Conservation (phyloP, 2,329 filamentous ascomycete species). For the Diaporthe vexans region DNA sequence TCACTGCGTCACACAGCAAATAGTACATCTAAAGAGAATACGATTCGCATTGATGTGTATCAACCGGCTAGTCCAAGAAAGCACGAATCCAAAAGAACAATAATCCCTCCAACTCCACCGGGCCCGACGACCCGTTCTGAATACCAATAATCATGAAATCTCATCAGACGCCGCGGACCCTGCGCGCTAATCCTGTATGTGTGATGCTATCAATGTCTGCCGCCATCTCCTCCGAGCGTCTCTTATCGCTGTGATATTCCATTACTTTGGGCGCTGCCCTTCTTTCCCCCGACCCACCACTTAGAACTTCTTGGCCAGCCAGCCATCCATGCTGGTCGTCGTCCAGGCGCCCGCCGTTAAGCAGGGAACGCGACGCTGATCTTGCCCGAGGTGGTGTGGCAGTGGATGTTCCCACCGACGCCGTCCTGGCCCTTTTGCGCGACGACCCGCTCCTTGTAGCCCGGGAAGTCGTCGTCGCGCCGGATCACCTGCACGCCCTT, state of each 20-base stretch:
- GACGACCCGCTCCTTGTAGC: conserved; percentile 49
- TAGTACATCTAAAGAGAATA: not conserved
- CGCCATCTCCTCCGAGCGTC: not conserved
- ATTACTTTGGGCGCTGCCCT: not conserved
- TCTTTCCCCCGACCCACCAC: not conserved
- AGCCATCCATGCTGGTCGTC: not conserved
- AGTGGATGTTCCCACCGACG: conserved; percentile 27
- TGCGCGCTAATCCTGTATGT: conserved; percentile 21
- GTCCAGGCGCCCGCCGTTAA: not conserved
- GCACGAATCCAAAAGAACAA: not conserved
- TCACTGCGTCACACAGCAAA: not conserved
- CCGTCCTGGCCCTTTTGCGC: conserved; percentile 59
- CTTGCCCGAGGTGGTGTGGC: conserved; percentile 35
- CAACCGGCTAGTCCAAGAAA: conserved; percentile 16
- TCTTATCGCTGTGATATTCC: not conserved
- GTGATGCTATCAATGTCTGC: not conserved
- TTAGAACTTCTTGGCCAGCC: no score
- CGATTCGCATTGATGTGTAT: conserved; percentile 24
- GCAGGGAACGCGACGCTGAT: conserved; percentile 30
- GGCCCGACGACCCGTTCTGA: not conserved
- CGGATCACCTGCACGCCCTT: conserved; percentile 58
- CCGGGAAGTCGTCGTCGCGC: conserved; percentile 49
- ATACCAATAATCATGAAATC: conserved; percentile 9
- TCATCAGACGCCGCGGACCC: conserved; percentile 25
- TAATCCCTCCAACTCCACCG: conserved; percentile 8